Percentiles rank a stretch among this genome's conserved stretches.
phyloP scores from a whole-genome alignment of 192 early-diverging fungal species.

The Backusella tuberculispora region DNA sequence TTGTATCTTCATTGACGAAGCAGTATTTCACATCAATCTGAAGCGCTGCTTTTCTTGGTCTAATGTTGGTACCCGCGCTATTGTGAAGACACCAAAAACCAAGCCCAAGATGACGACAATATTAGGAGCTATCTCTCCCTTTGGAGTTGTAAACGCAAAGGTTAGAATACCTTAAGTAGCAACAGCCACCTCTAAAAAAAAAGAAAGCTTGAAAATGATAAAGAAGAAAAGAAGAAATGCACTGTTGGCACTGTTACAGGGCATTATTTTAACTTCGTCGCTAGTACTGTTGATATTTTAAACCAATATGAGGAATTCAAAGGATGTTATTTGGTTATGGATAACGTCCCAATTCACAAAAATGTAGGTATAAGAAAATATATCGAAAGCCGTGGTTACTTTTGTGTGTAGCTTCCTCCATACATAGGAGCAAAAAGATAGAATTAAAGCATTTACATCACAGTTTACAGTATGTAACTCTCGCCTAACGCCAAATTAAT shows the following conservation, averaged over 20 bases:
- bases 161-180: neutral
- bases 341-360: slow-evolving; percentile 31
- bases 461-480: too few relatives aligned
- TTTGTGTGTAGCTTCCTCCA: slow-evolving; percentile 24
- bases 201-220: slow-evolving; percentile 3
- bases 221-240: neutral
- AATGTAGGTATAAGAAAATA: neutral
- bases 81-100: slow-evolving; percentile 16
- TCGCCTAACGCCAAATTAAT: too few relatives aligned
- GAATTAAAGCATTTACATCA: too few relatives aligned
- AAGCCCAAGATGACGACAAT: slow-evolving; percentile 15
- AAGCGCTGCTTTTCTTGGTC: slow-evolving; percentile 3
- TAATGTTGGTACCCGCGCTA: neutral
- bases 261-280: slow-evolving; percentile 5
- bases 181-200: slow-evolving; percentile 12
- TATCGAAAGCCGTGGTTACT: slow-evolving; percentile 15
- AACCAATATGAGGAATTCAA: slow-evolving; percentile 21
- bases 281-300: slow-evolving; percentile 15
- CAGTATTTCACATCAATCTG: slow-evolving; percentile 24
- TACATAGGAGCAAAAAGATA: slow-evolving; percentile 5
- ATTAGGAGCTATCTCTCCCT: slow-evolving; percentile 15
- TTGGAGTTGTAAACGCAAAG: slow-evolving; percentile 13
- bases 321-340: slow-evolving; percentile 35
- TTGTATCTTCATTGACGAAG: slow-evolving; percentile 30
- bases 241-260: slow-evolving; percentile 14